Evolutionary conservation across 2,329 filamentous ascomycete genomes (phyloP).

Genomic region (Cadophora sp.): DNA sequence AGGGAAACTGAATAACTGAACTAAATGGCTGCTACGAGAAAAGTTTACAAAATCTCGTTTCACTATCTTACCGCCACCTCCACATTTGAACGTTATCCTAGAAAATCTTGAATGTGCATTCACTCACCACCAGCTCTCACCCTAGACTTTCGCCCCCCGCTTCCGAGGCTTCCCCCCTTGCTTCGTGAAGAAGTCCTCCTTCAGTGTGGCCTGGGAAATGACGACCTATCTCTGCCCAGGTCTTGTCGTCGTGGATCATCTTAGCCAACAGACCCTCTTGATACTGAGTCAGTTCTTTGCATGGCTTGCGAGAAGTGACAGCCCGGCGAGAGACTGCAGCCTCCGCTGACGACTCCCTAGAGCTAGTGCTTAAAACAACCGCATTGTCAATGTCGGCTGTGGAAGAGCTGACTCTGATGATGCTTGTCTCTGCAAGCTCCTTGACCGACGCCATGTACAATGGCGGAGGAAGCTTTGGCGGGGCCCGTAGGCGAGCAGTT

Average conservation of each 20-base stretch:
- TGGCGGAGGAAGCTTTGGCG: too few relatives aligned
- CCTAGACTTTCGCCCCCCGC: conserved; percentile 23
- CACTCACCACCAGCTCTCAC: conserved; percentile 11
- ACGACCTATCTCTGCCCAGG: conserved; percentile 27
- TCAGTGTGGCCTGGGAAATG: conserved; percentile 25
- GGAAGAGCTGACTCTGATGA: too few relatives aligned
- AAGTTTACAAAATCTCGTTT: too few relatives aligned
- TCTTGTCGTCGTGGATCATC: conserved; percentile 29
- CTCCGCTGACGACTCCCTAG: conserved; percentile 21
- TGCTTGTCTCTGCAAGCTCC: too few relatives aligned
- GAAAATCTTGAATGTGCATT: too few relatives aligned
- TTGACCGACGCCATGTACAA: too few relatives aligned
- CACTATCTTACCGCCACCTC: too few relatives aligned
- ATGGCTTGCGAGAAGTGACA: conserved; percentile 16
- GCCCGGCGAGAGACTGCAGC: conserved; percentile 19
- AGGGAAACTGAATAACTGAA: too few relatives aligned
- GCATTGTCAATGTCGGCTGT: too few relatives aligned
- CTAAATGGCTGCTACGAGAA: too few relatives aligned
- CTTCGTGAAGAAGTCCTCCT: conserved; percentile 11
- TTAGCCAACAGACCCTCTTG: conserved; percentile 27
- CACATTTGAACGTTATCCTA: too few relatives aligned
- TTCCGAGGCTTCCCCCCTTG: conserved; percentile 23
- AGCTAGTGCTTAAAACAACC: conserved; percentile 17
- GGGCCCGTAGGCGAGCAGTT: too few relatives aligned
- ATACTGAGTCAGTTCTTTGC: conserved; percentile 17